Conservation (phyloP, 257 asterid genomes). For the Ocimum tenuiflorum region DNA sequence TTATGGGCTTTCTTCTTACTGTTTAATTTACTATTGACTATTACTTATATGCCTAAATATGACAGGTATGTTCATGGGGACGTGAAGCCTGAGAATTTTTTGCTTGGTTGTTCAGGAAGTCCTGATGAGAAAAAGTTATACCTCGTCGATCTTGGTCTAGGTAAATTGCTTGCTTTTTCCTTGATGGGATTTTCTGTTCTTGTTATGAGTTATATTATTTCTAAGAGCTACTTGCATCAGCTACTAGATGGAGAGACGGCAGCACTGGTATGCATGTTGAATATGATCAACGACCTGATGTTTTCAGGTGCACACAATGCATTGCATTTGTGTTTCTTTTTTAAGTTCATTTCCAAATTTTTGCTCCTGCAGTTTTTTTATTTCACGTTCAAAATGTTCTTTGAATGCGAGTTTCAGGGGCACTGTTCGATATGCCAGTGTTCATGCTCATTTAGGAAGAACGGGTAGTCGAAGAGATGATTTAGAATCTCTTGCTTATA, state of each 20-base stretch:
- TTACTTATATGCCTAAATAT: constrained; percentile 12
- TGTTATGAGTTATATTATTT: not conserved
- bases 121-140: constrained; percentile 49
- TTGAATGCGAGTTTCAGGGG: constrained; percentile 53
- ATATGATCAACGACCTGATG: constrained; percentile 83
- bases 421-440: constrained; percentile 88
- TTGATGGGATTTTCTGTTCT: constrained; percentile 5
- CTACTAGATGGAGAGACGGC: constrained; percentile 65
- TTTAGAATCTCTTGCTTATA: constrained; percentile 85
- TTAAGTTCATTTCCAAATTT: not conserved
- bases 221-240: constrained; percentile 31
- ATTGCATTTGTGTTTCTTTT: not conserved
- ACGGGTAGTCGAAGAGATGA: constrained; percentile 79
- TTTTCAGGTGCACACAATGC: constrained; percentile 46
- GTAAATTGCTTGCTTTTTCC: constrained; percentile 26
- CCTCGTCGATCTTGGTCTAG: constrained; percentile 67
- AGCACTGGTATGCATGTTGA: constrained; percentile 54
- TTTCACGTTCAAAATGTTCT: not conserved
- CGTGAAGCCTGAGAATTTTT: constrained; percentile 63
- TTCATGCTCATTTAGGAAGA: constrained; percentile 84
- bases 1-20: not conserved
- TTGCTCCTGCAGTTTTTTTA: not conserved
- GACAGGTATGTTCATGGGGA: constrained; percentile 59
- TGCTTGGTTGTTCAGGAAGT: constrained; percentile 53
- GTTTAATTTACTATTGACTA: not conserved